These are phyloP conservation scores for Flaveria linearis DNA, from an alignment of 129 eudicot genomes.

Conservation along the genomic window DNA sequence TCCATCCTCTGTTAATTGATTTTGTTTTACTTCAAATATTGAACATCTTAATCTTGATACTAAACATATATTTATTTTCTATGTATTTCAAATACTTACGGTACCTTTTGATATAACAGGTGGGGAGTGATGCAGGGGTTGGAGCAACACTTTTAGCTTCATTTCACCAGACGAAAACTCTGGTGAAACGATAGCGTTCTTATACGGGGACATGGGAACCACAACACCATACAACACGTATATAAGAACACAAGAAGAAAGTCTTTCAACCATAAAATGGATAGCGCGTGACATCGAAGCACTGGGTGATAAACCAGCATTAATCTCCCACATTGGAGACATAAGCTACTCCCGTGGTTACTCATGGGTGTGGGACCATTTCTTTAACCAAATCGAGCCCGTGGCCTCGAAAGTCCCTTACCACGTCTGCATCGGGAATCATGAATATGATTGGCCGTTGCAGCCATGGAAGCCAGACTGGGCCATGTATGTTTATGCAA, in stretches of 20 bases:
- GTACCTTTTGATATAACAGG: constrained; percentile 44
- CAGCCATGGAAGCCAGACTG: constrained; percentile 99
- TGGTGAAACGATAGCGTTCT: constrained; percentile 75
- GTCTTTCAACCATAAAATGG: constrained; percentile 81
- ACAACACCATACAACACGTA: constrained; percentile 84
- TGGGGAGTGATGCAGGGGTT: constrained; percentile 92
- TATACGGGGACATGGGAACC: constrained; percentile 97
- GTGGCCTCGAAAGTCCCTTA: constrained; percentile 85
- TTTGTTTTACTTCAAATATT: neutral
- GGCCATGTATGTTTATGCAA: constrained; percentile 55
- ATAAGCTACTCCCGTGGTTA: constrained; percentile 96
- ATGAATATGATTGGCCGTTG: constrained; percentile 95
- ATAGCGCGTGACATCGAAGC: constrained; percentile 81
- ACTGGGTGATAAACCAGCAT: constrained; percentile 77
- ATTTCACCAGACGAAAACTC: constrained; percentile 60
- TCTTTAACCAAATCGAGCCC: constrained; percentile 88
- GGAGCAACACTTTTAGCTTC: constrained; percentile 75
- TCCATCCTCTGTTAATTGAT: neutral
- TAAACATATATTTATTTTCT: too few relatives aligned
- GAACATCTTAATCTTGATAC: neutral
- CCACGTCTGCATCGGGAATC: constrained; percentile 97
- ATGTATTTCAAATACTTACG: neutral
- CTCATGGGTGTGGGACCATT: constrained; percentile 95
- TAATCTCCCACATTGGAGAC: constrained; percentile 94
- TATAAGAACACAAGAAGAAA: constrained; percentile 78